These are phyloP conservation scores for Gossypium trilobum DNA, from an alignment of 441 rosid genomes.

Conservation along the genomic window DNA sequence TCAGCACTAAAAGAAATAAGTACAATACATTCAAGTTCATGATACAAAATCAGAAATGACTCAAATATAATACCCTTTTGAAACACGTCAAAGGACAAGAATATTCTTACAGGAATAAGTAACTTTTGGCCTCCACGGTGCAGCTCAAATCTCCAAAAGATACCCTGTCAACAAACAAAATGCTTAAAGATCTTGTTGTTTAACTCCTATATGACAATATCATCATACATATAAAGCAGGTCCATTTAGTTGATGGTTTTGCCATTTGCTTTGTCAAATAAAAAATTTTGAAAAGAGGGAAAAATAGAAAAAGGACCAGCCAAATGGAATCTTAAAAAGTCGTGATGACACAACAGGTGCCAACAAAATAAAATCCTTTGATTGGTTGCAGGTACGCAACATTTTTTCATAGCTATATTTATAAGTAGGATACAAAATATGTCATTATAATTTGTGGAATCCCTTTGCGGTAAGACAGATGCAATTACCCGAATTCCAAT, in stretches of 20 bases:
- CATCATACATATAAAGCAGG: background rate
- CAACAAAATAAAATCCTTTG: no score
- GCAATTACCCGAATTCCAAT: conserved; percentile 73
- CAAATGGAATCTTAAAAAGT: background rate
- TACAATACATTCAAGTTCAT: background rate
- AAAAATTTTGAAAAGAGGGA: no score
- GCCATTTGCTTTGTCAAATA: no score
- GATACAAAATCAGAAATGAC: background rate
- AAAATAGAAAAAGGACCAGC: no score
- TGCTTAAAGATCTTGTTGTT: background rate
- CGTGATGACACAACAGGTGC: no score
- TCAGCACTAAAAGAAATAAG: background rate
- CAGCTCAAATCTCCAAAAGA: conserved; percentile 83
- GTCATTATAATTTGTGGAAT: background rate
- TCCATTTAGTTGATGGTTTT: no score
- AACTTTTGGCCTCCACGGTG: conserved; percentile 83
- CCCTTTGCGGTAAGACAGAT: background rate
- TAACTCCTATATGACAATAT: background rate
- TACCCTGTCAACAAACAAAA: conserved; percentile 51
- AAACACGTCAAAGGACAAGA: conserved; percentile 8
- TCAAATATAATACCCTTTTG: background rate
- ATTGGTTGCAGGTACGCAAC: no score
- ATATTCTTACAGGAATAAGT: conserved; percentile 69
- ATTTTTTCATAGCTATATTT: conserved; percentile 1
- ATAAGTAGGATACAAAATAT: background rate